A percentile compares a stretch with the other conserved stretches of the same genome.
phyloP scores from a whole-genome alignment of 192 early-diverging fungal genomes.

The Coemansia sp. region DNA sequence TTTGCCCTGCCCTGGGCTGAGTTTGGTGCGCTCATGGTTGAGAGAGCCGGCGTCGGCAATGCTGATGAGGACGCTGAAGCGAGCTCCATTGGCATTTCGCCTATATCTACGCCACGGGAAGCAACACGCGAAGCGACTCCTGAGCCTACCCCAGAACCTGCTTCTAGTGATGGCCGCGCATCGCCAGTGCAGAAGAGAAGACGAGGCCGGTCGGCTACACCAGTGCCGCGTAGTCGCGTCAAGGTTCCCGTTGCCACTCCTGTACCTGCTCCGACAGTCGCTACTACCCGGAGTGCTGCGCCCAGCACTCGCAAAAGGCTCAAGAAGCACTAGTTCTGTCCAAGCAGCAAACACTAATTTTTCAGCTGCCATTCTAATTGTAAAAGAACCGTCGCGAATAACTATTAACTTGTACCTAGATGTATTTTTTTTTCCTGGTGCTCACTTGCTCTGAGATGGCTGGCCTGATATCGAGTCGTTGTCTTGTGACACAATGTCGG shows the following conservation, averaged over 20 bases:
- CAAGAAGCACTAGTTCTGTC: slow-evolving; percentile 18
- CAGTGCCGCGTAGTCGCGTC: slow-evolving; percentile 35
- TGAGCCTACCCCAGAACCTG: slow-evolving; percentile 16
- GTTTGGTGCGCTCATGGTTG: slow-evolving; percentile 49
- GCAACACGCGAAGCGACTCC: slow-evolving; percentile 9
- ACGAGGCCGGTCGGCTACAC: slow-evolving; percentile 37
- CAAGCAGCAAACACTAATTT: no score
- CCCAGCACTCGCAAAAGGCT: slow-evolving; percentile 28
- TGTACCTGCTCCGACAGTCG: slow-evolving; percentile 20
- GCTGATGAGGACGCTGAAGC: slow-evolving; percentile 23
- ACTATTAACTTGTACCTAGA: background rate
- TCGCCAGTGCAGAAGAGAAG: slow-evolving; percentile 28
- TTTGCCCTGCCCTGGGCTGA: slow-evolving; percentile 48
- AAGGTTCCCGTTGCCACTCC: slow-evolving; percentile 33
- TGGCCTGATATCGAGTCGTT: slow-evolving; percentile 17
- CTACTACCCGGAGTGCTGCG: slow-evolving; percentile 23
- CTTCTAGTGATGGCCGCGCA: slow-evolving; percentile 19
- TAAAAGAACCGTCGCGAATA: no score
- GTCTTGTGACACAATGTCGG: slow-evolving; percentile 33
- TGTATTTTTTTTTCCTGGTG: background rate
- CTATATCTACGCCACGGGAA: slow-evolving; percentile 1
- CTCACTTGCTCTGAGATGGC: slow-evolving; percentile 6
- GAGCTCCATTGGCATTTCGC: slow-evolving; percentile 6
- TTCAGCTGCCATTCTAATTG: no score
- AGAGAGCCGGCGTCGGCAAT: slow-evolving; percentile 31